Evolutionary conservation across 805 yeast genomes (phyloP).

Genomic region (Lipomyces yamadae): DNA sequence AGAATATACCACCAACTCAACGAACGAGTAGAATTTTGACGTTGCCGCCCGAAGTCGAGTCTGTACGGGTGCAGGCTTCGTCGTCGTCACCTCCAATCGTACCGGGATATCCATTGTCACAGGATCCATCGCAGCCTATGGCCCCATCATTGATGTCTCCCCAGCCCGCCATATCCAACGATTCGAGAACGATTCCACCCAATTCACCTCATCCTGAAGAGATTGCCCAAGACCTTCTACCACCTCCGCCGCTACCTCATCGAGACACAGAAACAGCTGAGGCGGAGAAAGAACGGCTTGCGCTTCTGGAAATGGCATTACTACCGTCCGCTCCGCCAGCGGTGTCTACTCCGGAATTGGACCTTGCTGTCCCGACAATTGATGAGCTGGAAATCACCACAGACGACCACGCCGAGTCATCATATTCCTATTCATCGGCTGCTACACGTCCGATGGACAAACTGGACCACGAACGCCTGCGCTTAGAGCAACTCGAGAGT

Average conservation of each 20-base stretch:
- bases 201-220: conserved; percentile 3
- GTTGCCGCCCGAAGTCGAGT: background rate
- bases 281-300: conserved; percentile 63
- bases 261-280: conserved; percentile 15
- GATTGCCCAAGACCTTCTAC: conserved; percentile 12
- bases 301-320: conserved; percentile 60
- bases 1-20: background rate
- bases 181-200: conserved; percentile 8
- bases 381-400: conserved; percentile 15
- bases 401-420: background rate
- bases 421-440: background rate
- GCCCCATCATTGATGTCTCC: background rate
- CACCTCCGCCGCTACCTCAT: conserved; percentile 24
- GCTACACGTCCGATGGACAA: conserved; percentile 15
- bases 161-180: background rate
- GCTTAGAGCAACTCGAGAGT: conserved; percentile 19
- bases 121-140: background rate
- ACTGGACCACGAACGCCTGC: conserved; percentile 29
- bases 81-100: background rate
- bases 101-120: conserved; percentile 1
- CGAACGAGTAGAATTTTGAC: background rate
- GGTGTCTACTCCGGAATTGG: background rate
- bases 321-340: conserved; percentile 62
- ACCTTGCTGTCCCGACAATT: conserved; percentile 16
- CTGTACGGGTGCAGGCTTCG: background rate